phyloP scores from a whole-genome alignment of 768 basidiomycete species.

The Clathrus columnatus region DNA sequence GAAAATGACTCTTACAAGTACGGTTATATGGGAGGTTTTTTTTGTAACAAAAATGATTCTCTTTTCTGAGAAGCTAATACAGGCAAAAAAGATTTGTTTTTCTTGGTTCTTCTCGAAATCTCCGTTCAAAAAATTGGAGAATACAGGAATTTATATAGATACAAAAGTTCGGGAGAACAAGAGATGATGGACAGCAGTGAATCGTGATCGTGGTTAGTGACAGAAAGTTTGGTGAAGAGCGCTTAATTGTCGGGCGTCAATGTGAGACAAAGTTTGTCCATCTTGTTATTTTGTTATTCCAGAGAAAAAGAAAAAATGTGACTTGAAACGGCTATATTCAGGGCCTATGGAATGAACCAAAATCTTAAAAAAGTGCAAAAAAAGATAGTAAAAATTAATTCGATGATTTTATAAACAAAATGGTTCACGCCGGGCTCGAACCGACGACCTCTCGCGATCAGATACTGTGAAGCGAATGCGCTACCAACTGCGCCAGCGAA shows the following conservation, averaged over 20 bases:
- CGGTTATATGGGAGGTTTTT: background rate
- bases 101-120: background rate
- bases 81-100: background rate
- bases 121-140: background rate
- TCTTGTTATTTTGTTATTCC: too few species aligned
- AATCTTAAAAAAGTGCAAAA: background rate
- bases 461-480: constrained; percentile 10
- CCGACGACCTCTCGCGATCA: constrained; percentile 12
- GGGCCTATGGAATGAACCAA: background rate
- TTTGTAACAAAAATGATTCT: background rate
- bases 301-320: too few species aligned
- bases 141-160: background rate
- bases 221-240: background rate
- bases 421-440: constrained; percentile 13
- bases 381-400: background rate
- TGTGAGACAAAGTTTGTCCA: too few species aligned
- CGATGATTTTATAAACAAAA: background rate
- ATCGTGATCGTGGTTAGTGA: background rate
- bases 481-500: constrained; percentile 13
- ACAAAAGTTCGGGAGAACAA: background rate
- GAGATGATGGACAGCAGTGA: background rate
- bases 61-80: background rate
- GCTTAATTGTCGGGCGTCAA: too few species aligned
- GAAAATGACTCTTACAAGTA: background rate
- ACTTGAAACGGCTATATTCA: too few species aligned